Evolutionary conservation across 1,284 basidiomycete species (phyloP).

Genomic region (Afroboletus lepidellus): DNA sequence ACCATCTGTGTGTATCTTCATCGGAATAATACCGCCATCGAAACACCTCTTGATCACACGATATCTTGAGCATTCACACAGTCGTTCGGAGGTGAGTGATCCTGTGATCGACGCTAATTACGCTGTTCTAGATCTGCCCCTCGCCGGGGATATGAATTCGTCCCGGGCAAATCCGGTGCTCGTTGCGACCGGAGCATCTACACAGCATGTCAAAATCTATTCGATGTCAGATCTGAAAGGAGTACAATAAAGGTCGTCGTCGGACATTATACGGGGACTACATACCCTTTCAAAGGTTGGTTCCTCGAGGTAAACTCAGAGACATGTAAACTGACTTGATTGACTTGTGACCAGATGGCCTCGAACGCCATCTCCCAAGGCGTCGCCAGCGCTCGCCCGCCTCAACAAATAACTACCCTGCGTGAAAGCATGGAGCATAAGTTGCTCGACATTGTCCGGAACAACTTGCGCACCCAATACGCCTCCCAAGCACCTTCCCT

Average conservation of each 20-base stretch:
- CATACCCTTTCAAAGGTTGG: neutral
- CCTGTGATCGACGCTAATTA: neutral
- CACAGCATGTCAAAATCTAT: neutral
- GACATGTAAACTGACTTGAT: neutral
- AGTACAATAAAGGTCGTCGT: neutral
- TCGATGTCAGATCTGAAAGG: neutral
- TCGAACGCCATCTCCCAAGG: no score
- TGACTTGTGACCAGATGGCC: neutral
- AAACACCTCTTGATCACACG: neutral
- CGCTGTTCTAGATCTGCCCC: neutral
- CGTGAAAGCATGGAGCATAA: neutral
- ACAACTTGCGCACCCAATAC: slow-evolving; percentile 15
- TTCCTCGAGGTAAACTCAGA: neutral
- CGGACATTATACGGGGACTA: no score
- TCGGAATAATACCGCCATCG: slow-evolving; percentile 2
- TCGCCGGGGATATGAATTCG: no score
- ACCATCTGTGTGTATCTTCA: slow-evolving; percentile 20
- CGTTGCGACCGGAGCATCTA: neutral
- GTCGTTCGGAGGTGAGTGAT: neutral
- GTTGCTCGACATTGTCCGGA: slow-evolving; percentile 5
- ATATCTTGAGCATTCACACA: neutral
- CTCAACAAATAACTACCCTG: neutral
- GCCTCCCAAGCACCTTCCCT: neutral
- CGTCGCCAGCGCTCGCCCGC: neutral
- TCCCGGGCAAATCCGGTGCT: neutral